Evolutionary conservation across 176 grass and related monocot genomes (phyloP).

Genomic region (barley (Hordeum vulgare)): MorexV3_pseudomolecules_assembly NC_058519.1:607944757-607945256

Average conservation of each 20-base stretch:
- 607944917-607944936: slow-evolving; percentile 65
- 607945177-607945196: neutral
- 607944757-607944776: slow-evolving; percentile 57
- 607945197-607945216: slow-evolving; percentile 4
- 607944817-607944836: slow-evolving; percentile 66
- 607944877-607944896: slow-evolving; percentile 21
- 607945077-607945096: neutral
- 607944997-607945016: slow-evolving; percentile 50
- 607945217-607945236: neutral
- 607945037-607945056: neutral
- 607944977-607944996: slow-evolving; percentile 77
- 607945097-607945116: neutral
- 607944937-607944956: slow-evolving; percentile 92
- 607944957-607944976: slow-evolving; percentile 81
- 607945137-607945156: neutral
- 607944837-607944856: slow-evolving; percentile 82
- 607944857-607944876: slow-evolving; percentile 37
- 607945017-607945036: slow-evolving; percentile 55
- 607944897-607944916: slow-evolving; percentile 39
- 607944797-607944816: slow-evolving; percentile 82
- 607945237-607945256: neutral
- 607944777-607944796: slow-evolving; percentile 71
- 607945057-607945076: neutral
- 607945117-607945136: neutral
- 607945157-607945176: neutral